Conservation (phyloP, 2,329 filamentous ascomycete genomes). For the Grosmannia huntii region DNA sequence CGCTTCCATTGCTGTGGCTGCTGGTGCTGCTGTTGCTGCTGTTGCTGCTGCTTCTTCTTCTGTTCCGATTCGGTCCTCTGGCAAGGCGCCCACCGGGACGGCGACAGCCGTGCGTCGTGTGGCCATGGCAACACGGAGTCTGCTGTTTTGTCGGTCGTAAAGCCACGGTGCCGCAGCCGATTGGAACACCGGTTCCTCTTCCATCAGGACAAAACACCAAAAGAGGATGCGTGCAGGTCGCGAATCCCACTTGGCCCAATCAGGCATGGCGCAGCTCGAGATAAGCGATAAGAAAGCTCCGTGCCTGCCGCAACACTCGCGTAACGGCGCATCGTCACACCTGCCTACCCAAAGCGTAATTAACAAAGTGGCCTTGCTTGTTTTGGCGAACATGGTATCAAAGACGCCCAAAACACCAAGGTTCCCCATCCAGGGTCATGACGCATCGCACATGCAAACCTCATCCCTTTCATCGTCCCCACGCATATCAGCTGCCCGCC, state of each 20-base stretch:
- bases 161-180: neutral
- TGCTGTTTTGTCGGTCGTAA: neutral
- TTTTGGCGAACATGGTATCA: neutral
- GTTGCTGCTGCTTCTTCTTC: conserved; percentile 1
- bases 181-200: neutral
- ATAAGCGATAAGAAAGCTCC: neutral
- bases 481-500: neutral
- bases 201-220: neutral
- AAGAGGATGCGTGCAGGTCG: neutral
- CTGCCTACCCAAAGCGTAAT: neutral
- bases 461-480: too few relatives aligned
- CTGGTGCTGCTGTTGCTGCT: conserved; percentile 21
- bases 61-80: neutral
- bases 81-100: neutral
- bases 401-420: neutral
- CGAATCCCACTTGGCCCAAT: neutral
- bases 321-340: neutral
- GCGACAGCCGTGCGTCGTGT: conserved; percentile 3
- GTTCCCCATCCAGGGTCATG: neutral
- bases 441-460: neutral
- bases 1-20: conserved; percentile 40
- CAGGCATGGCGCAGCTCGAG: neutral
- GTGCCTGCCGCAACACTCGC: neutral
- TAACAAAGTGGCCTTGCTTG: neutral
- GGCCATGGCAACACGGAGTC: conserved; percentile 8